Conservation (phyloP, 768 basidiomycete genomes). For the Pholiota microspora region DNA sequence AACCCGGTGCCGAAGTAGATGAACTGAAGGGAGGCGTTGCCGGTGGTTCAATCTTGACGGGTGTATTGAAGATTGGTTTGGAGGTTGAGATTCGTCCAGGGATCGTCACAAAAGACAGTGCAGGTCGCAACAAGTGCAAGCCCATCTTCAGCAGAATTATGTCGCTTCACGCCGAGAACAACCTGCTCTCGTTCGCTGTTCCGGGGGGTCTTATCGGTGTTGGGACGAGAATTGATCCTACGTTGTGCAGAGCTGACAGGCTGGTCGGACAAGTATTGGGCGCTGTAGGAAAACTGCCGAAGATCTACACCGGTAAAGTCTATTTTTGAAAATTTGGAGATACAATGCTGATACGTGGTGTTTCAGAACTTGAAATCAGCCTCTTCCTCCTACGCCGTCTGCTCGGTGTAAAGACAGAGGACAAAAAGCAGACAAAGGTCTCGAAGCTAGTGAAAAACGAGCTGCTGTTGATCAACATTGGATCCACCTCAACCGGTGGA, state of each 20-base stretch:
- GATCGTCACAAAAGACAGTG: constrained; percentile 92
- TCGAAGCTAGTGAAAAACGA: constrained; percentile 90
- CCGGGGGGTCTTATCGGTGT: constrained; percentile 99
- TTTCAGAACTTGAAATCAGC: constrained; percentile 82
- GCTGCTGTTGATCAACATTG: constrained; percentile 94
- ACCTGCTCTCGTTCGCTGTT: constrained; percentile 91
- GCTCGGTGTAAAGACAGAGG: constrained; percentile 97
- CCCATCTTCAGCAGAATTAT: constrained; percentile 93
- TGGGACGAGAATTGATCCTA: constrained; percentile 95
- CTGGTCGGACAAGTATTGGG: constrained; percentile 96
- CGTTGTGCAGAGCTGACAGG: constrained; percentile 94
- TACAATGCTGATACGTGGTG: background rate
- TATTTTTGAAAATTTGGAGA: background rate
- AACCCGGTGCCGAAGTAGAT: constrained; percentile 95
- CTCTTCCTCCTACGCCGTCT: constrained; percentile 93
- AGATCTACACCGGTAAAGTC: constrained; percentile 80
- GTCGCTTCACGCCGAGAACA: constrained; percentile 92
- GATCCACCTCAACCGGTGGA: constrained; percentile 95
- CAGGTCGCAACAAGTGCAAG: constrained; percentile 87
- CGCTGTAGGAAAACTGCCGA: constrained; percentile 90
- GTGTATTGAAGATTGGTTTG: constrained; percentile 85
- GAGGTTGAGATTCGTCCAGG: constrained; percentile 98
- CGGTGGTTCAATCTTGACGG: constrained; percentile 92
- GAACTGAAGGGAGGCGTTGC: constrained; percentile 98
- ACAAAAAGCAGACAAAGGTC: constrained; percentile 98